These are phyloP conservation scores for Ophiosphaerella narmari DNA, from an alignment of 2,329 filamentous ascomycete species.

Conservation along the genomic window DNA sequence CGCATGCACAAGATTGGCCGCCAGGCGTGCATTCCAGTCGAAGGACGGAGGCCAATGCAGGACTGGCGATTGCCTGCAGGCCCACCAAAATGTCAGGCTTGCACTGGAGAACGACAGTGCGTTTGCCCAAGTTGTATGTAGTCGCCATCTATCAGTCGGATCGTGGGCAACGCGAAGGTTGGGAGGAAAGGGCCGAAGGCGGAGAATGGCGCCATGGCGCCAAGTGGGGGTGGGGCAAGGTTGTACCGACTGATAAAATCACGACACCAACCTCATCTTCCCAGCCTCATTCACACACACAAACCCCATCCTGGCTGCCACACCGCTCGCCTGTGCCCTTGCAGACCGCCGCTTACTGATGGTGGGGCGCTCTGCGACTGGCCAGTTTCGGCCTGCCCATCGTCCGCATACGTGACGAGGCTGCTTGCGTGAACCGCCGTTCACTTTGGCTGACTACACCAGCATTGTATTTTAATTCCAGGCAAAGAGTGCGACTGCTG, in stretches of 20 bases:
- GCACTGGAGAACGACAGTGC: slow-evolving; percentile 17
- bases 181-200: slow-evolving; percentile 17
- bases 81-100: slow-evolving; percentile 16
- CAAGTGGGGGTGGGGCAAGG: slow-evolving; percentile 23
- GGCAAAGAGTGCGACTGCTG: background rate
- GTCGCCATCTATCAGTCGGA: background rate
- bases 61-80: slow-evolving; percentile 34
- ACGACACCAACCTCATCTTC: slow-evolving; percentile 18
- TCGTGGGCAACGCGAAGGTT: slow-evolving; percentile 2
- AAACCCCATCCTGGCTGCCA: slow-evolving; percentile 5
- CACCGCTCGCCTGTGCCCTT: slow-evolving; percentile 29
- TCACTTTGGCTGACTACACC: slow-evolving; percentile 10
- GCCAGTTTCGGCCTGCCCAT: slow-evolving; percentile 19
- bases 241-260: slow-evolving; percentile 4
- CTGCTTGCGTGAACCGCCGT: slow-evolving; percentile 35
- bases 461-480: background rate
- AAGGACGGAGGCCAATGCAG: slow-evolving; percentile 37
- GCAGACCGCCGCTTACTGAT: slow-evolving; percentile 26
- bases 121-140: slow-evolving; percentile 16
- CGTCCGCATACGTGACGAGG: slow-evolving; percentile 16
- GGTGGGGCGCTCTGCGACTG: slow-evolving; percentile 12
- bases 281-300: slow-evolving; percentile 32
- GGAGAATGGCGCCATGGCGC: slow-evolving; percentile 1
- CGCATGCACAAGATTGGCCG: slow-evolving; percentile 33
- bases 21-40: slow-evolving; percentile 27